These are phyloP conservation scores for Marasmius fiardii DNA, from an alignment of 1,284 basidiomycete species.

Conservation along the genomic window DNA sequence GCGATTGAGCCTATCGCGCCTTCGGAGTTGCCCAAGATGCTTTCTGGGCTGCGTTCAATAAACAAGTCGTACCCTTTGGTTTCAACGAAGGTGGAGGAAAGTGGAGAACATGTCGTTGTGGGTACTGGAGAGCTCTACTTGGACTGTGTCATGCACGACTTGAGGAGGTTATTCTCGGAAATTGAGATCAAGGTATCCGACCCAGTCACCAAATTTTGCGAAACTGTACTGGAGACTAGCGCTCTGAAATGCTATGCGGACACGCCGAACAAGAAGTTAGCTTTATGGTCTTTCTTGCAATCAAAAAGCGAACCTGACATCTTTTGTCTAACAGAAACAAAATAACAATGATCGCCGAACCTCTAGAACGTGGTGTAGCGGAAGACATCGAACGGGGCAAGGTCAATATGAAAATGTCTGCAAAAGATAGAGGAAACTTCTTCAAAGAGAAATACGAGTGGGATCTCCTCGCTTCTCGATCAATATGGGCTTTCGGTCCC, in stretches of 20 bases:
- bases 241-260: constrained; percentile 98
- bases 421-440: constrained; percentile 90
- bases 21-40: constrained; percentile 98
- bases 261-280: constrained; percentile 97
- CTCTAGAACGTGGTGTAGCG: constrained; percentile 88
- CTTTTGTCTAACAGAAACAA: constrained; percentile 68
- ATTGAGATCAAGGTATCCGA: constrained; percentile 99
- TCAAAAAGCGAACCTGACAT: constrained; percentile 5
- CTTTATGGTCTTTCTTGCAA: constrained; percentile 4
- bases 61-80: constrained; percentile 98
- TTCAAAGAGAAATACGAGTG: constrained; percentile 97
- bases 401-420: constrained; percentile 90
- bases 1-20: constrained; percentile 98
- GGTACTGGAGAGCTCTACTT: constrained; percentile 98
- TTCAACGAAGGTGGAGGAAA: constrained; percentile 96
- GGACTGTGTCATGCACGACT: constrained; percentile 96
- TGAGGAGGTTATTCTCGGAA: constrained; percentile 90
- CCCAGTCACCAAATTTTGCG: constrained; percentile 97
- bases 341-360: constrained; percentile 97
- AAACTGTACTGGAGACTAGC: constrained; percentile 98
- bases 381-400: constrained; percentile 92
- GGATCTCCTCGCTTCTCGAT: constrained; percentile 95
- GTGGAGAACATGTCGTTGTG: constrained; percentile 94
- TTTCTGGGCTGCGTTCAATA: constrained; percentile 93
- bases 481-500: constrained; percentile 99